phyloP scores from a whole-genome alignment of 257 asterid genomes.

The Agastache rugosa region DNA sequence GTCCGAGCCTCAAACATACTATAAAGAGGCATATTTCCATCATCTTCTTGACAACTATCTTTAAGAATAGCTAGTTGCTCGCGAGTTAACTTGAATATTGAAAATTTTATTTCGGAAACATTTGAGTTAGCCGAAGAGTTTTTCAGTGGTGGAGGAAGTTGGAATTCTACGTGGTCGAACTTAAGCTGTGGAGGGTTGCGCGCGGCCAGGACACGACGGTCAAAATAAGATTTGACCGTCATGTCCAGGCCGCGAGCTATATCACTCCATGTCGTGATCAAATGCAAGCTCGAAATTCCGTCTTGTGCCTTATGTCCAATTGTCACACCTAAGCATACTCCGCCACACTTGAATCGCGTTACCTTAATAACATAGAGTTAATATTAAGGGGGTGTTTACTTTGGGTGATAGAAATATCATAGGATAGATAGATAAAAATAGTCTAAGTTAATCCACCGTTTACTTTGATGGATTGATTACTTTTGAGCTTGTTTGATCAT shows the following conservation, averaged over 20 bases:
- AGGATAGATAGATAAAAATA: too few species aligned
- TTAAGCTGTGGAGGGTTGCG: conserved; percentile 1
- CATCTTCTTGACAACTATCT: conserved; percentile 54
- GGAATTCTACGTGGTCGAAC: conserved; percentile 63
- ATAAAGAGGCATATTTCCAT: conserved; percentile 23
- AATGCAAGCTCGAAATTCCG: background rate
- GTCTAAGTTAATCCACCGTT: too few species aligned
- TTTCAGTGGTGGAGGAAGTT: conserved; percentile 60
- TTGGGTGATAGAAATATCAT: too few species aligned
- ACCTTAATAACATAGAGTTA: too few species aligned
- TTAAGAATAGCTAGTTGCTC: conserved; percentile 61
- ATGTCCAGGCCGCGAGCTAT: background rate
- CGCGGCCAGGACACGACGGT: conserved; percentile 18
- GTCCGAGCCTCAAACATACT: background rate
- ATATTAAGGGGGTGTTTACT: too few species aligned
- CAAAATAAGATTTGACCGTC: background rate
- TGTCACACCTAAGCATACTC: conserved; percentile 1
- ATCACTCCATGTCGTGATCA: background rate
- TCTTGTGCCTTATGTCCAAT: background rate
- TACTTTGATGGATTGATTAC: too few species aligned
- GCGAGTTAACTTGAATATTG: conserved; percentile 56
- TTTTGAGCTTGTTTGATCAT: too few species aligned
- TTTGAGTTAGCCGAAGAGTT: background rate
- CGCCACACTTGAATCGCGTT: conserved; percentile 16
- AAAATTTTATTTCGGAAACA: conserved; percentile 18